Evolutionary conservation across 768 basidiomycete species (phyloP).

Genomic region (Psilocybe cyanescens): DNA sequence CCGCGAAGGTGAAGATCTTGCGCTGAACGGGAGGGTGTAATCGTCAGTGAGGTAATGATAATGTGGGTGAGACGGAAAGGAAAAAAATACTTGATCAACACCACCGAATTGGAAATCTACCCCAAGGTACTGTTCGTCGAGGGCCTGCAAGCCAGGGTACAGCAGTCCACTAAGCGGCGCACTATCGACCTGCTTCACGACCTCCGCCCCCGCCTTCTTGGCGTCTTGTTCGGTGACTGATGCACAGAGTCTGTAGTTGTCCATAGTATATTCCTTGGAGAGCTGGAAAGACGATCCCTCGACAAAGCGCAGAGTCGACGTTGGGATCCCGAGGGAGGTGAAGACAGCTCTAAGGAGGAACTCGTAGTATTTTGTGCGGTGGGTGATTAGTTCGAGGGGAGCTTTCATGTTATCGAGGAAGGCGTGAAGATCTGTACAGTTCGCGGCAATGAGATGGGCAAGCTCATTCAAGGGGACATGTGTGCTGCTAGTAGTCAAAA

Average conservation of each 20-base stretch:
- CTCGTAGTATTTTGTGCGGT: constrained; percentile 92
- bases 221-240: constrained; percentile 95
- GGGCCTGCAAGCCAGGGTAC: constrained; percentile 95
- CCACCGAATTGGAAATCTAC: constrained; percentile 99
- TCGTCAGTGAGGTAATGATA: neutral
- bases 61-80: constrained; percentile 18
- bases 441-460: neutral
- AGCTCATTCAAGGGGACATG: too few relatives aligned
- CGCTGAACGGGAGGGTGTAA: constrained; percentile 49
- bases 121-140: constrained; percentile 97
- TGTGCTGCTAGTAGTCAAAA: neutral
- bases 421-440: constrained; percentile 80
- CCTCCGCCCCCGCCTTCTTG: constrained; percentile 97
- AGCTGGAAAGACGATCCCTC: constrained; percentile 94
- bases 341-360: constrained; percentile 82
- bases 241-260: constrained; percentile 92
- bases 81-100: constrained; percentile 78
- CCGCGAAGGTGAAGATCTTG: constrained; percentile 98
- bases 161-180: constrained; percentile 89
- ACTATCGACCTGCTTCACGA: constrained; percentile 96
- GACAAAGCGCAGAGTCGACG: constrained; percentile 80
- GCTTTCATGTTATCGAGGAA: constrained; percentile 99
- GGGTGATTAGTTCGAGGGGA: constrained; percentile 85
- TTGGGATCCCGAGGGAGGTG: constrained; percentile 88
- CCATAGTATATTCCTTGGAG: constrained; percentile 88